Base-by-base conservation (phyloP, 2,329 filamentous ascomycete genomes). In the Colletotrichum aenigma region DNA sequence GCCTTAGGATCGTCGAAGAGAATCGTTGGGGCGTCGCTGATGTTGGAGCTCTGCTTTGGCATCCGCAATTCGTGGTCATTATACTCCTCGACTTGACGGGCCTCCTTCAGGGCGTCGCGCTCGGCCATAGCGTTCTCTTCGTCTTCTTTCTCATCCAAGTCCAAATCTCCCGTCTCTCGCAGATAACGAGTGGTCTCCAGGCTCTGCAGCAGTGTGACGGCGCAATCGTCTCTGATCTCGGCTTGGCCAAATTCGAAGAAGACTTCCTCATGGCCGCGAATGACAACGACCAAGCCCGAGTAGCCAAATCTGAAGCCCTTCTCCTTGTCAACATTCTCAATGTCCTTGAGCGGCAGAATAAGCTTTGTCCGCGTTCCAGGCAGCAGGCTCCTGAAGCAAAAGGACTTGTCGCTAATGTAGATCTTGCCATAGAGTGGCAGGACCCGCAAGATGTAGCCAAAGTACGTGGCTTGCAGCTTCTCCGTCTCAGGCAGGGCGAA, bases 391-490 rank as follows among this genome's bases (percentile, higher is more conserved):
- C 97, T 94, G 85, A 98, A 99, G 86, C 97, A 99, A 78, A 98
- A 95, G 74, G 93, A 94, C 26, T 92, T 91, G 79, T 96, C 93
- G 81, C 97, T 96, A 78, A 98, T 93, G 84, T 99, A 99, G 38
- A 98, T 94, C 85, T 98, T 99, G 79, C 97, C 97, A 80, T 98
- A 98, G 3, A 98, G 89, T 4, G 97, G 97, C 34, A 98, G 85
- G 1, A 98, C 95, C 4, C 96, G 93, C 79, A 97, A 92, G n/a
- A 98, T 89, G 81, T 94, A 95, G n/a, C 95, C 95, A 84, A 96
- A 98, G 84, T 97, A 98, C 1, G 95, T 95, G 2, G 96, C 96
- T 77, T 95, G 93, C 2, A 99, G 90, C 82, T 92, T 94, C 82
- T 99, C 97, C 1, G 92, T 92, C 38, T 92, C 89, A 0, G 96